Evolutionary conservation across 805 yeast species (phyloP).

Genomic region (Schwanniomyces polymorphus): DNA sequence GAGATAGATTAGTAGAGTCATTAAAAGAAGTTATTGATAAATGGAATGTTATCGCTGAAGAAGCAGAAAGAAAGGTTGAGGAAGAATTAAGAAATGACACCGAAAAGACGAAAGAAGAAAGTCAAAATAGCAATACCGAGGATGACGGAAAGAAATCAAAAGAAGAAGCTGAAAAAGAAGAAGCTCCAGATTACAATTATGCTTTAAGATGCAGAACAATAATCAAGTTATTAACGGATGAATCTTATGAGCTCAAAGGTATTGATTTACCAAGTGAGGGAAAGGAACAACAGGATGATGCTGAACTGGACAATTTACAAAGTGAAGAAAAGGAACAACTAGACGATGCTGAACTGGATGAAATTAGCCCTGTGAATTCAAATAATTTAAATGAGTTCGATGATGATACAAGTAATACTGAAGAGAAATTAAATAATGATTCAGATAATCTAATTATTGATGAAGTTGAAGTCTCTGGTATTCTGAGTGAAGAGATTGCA

Average conservation of each 20-base stretch:
- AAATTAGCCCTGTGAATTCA: not conserved
- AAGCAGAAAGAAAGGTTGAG: conserved; percentile 41
- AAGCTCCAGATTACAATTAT: conserved; percentile 33
- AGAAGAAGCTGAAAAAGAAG: conserved; percentile 8
- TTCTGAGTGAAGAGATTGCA: not conserved
- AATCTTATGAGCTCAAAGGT: conserved; percentile 33
- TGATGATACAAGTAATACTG: not conserved
- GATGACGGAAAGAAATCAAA: conserved; percentile 8
- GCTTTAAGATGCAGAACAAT: conserved; percentile 43
- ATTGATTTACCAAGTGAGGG: conserved; percentile 4
- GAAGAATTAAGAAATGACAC: conserved; percentile 29
- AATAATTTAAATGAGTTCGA: not conserved
- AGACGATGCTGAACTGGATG: not conserved
- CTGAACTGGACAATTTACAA: not conserved
- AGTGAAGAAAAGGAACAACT: not conserved
- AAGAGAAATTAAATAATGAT: not conserved
- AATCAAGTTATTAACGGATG: conserved; percentile 33
- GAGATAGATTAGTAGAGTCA: conserved; percentile 53
- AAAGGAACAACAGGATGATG: not conserved
- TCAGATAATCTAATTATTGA: conserved; percentile 38
- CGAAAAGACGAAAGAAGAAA: conserved; percentile 13
- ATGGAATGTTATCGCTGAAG: conserved; percentile 57
- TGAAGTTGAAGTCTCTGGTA: conserved; percentile 38
- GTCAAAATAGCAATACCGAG: conserved; percentile 6
- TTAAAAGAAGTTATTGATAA: conserved; percentile 44